Base-by-base conservation (phyloP, 305 asterid species). In the Fraxinus xanthoxyloides region DNA sequence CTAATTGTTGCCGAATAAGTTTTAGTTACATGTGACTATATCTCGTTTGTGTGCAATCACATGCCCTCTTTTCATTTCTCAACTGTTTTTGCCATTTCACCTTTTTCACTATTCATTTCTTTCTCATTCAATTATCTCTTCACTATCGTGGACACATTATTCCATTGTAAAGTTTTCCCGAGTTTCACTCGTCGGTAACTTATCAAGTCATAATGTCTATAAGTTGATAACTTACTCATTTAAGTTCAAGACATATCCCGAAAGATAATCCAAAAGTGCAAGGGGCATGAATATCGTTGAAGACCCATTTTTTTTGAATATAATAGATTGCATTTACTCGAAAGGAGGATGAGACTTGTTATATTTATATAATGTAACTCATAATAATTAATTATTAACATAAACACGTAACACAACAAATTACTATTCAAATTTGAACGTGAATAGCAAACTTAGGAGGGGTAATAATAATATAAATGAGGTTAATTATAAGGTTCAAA, bases 1-100 rank as follows among this genome's bases (percentile, higher is more conserved):
- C 79, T 36, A 54, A 87, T 82, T 80, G 59, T 80, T 85, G 82
- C 87, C 90, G 79, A 84, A 75, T 78, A 84, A 73, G 78, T 72
- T 36, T 30, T 36, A 30, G 46, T 72, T 67, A 43, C 86, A 63
- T 80, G 90, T 88, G 90, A 88, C 56, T 72, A 59, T 4, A 82
- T 76, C 77, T 82, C 72, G 40, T 76, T 51, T 75, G 79, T 63
- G 80, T 79, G 67, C 86, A 75, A 51, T 85, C 48, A 36, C 79
- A 34, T 79, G 76, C 54, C 59, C 79, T 72, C 51, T 17, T 82
- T 85, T 80, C 86, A 46, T 82, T 80, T 43, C 81, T 73, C 81
- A 76, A 79, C 84, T 70, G 75, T 65, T 75, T 74, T 26, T 78
- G 72, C 38, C 7, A 38, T 8, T 72, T 32, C 5, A 72, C 40